phyloP scores from a whole-genome alignment of 371 early-diverging fungal genomes.

The Synchytrium microbalum region DNA sequence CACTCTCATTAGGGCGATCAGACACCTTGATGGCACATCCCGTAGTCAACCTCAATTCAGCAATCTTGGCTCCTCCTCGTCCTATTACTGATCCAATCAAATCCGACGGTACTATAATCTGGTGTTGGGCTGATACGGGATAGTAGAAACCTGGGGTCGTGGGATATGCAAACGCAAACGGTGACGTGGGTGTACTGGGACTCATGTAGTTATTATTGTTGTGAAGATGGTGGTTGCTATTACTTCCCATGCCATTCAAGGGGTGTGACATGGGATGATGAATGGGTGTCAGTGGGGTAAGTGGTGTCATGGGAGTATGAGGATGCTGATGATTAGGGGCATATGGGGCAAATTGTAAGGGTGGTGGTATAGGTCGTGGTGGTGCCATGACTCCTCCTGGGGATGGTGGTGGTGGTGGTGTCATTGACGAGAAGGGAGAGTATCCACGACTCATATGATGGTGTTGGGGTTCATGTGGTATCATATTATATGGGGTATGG shows the following conservation, averaged over 20 bases:
- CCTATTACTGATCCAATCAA: slow-evolving; percentile 87
- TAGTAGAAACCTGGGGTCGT: slow-evolving; percentile 11
- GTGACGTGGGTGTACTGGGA: neutral
- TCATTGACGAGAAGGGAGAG: neutral
- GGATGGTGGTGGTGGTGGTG: slow-evolving; percentile 1
- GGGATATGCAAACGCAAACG: slow-evolving; percentile 7
- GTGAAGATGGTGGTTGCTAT: neutral
- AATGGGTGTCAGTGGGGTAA: neutral
- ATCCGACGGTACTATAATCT: slow-evolving; percentile 75
- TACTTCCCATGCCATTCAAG: too few relatives aligned
- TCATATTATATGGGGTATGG: too few relatives aligned
- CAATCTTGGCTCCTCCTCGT: slow-evolving; percentile 79
- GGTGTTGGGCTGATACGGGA: slow-evolving; percentile 49
- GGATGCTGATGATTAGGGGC: neutral
- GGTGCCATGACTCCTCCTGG: too few relatives aligned
- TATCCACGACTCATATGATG: neutral
- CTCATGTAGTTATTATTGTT: neutral
- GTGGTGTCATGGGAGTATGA: neutral
- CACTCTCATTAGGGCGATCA: slow-evolving; percentile 42
- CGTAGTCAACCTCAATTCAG: slow-evolving; percentile 77
- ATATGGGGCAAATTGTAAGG: neutral
- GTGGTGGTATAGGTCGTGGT: neutral
- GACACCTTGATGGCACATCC: slow-evolving; percentile 83
- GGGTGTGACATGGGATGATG: too few relatives aligned
- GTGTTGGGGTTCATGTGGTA: neutral